Base-by-base conservation (phyloP, 78 protist genomes). In the Dictyostelium firmibasis region DNA sequence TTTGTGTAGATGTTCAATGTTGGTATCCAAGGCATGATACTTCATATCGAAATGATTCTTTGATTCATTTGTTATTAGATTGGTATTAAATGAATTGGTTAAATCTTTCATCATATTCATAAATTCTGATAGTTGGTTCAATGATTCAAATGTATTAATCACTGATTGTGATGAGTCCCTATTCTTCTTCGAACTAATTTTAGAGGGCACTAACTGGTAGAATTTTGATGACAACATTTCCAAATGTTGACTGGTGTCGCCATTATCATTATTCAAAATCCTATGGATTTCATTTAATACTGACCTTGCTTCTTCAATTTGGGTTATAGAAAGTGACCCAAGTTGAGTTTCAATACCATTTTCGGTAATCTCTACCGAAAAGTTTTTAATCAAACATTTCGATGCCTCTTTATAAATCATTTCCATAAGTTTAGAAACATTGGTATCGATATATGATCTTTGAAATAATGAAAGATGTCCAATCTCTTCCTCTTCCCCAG, bases 341-440 rank as follows among this genome's bases (percentile, higher is more conserved):
- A 91, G 67, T 25, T 85, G 95, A 31, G 95, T 91, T 70, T 91
- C 95, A 77, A 91, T 85, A 60, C 95, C 95, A 41, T 69, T 84
- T 27, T 79, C 70, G 0, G 88, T 81, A 2, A 91, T 64, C 1
- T 82, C 36, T 8, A 74, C 87, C 9, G 82, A 75, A 44, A 84
- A 84, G 53, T 44, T 38, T 60, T 84, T 84, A 13, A 76, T 60
- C 14, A 60, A 44, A 43, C 69, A 72, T 60, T 84, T 75, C 1
- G 44, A 36, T 27, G 89, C 38, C 14, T 81, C 85, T 29, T 81
- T 41, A 16, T 29, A 81, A 29, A 81, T 47, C 1, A 16, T 29
- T 13, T 41, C 25, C 14, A 81, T 81, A 16, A 81, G 23, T 25
- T 23, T 20, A 2, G 41, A 29, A 29, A 81, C 85, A 9, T n/a